Evolutionary conservation across 176 grass and related monocot species (phyloP).

Genomic region (Musa itinerans): DNA sequence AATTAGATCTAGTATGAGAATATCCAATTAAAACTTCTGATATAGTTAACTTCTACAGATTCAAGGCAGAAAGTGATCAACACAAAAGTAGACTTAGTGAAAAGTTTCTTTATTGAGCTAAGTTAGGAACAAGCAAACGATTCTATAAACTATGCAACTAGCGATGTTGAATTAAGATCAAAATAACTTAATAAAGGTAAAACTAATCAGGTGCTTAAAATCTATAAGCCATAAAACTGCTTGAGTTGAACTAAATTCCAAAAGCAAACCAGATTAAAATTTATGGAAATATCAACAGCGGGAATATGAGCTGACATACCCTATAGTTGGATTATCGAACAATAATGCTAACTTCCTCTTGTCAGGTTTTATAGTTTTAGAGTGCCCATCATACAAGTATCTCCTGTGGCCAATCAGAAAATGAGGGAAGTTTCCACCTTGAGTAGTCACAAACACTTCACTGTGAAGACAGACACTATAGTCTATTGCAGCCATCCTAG

Average conservation of each 20-base stretch:
- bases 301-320: slow-evolving; percentile 36
- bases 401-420: slow-evolving; percentile 88
- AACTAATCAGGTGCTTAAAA: neutral
- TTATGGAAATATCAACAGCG: neutral
- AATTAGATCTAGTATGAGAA: too few species aligned
- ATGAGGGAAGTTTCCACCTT: slow-evolving; percentile 97
- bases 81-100: too few species aligned
- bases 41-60: too few species aligned
- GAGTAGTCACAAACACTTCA: slow-evolving; percentile 90
- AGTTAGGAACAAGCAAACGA: too few species aligned
- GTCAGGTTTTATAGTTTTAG: slow-evolving; percentile 95
- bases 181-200: too few species aligned
- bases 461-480: slow-evolving; percentile 88
- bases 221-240: neutral
- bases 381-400: slow-evolving; percentile 83
- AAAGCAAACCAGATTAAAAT: slow-evolving; percentile 5
- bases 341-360: slow-evolving; percentile 93
- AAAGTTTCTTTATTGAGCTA: too few species aligned
- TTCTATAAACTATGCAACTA: too few species aligned
- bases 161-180: too few species aligned
- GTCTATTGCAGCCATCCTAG: slow-evolving; percentile 96
- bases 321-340: slow-evolving; percentile 71
- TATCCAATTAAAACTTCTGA: too few species aligned
- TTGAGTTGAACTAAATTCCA: neutral
- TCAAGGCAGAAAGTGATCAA: too few species aligned